Conservation (phyloP, 2,329 filamentous ascomycete genomes). For the Lojkania enalia region DNA sequence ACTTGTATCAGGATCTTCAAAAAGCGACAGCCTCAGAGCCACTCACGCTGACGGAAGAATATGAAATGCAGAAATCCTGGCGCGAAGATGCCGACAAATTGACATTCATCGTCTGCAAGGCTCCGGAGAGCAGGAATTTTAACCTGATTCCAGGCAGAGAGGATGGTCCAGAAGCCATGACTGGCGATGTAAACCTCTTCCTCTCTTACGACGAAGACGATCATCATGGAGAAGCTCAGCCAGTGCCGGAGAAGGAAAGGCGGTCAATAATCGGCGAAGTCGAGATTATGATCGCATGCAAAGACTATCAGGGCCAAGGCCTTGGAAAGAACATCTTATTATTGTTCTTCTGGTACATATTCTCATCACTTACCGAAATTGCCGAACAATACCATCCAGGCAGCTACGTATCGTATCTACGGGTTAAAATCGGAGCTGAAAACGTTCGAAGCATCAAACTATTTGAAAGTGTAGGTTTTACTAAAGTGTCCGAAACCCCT, state of each 20-base stretch:
- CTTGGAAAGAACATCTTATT: conserved; percentile 67
- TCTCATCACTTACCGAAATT: conserved; percentile 57
- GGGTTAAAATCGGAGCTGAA: conserved; percentile 63
- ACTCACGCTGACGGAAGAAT: conserved; percentile 78
- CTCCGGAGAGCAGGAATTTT: conserved; percentile 18
- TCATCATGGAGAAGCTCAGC: conserved; percentile 2
- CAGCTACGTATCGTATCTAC: conserved; percentile 51
- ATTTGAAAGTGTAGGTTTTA: conserved; percentile 65
- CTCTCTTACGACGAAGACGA: conserved; percentile 53
- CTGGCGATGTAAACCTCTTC: conserved; percentile 67
- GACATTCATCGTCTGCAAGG: conserved; percentile 79
- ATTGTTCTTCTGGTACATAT: conserved; percentile 71
- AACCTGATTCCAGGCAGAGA: conserved; percentile 32
- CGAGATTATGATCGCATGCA: conserved; percentile 81
- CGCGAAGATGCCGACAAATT: conserved; percentile 80
- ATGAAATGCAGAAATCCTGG: conserved; percentile 90
- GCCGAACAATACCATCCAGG: conserved; percentile 57
- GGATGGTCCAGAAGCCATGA: conserved; percentile 58
- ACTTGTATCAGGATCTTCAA: conserved; percentile 62
- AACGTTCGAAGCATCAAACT: conserved; percentile 62
- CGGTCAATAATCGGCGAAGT: conserved; percentile 66
- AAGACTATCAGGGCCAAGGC: conserved; percentile 62
- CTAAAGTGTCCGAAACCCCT: conserved; percentile 51
- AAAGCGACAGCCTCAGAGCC: conserved; percentile 86
- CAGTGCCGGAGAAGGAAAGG: neutral